phyloP scores from a whole-genome alignment of 805 yeast genomes.

The Nakazawaea laoshanensis region DNA sequence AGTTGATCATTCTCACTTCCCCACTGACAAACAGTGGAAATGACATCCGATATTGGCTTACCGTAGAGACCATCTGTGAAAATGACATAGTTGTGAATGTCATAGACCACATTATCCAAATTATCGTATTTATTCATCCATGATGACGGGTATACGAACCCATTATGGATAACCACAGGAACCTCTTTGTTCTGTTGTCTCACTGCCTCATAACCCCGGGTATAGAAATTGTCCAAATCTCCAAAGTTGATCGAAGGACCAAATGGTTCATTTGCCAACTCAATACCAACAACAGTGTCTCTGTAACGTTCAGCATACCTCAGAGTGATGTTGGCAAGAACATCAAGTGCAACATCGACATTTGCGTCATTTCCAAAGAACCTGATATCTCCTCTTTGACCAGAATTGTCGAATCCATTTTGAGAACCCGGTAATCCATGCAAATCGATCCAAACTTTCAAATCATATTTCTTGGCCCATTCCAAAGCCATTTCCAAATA shows the following conservation, averaged over 20 bases:
- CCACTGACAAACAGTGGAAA: slow-evolving; percentile 42
- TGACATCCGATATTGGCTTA: slow-evolving; percentile 50
- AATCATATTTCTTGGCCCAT: slow-evolving; percentile 57
- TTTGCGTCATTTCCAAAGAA: slow-evolving; percentile 46
- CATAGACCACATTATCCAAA: slow-evolving; percentile 56
- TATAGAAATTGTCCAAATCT: slow-evolving; percentile 29
- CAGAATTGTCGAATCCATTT: slow-evolving; percentile 81
- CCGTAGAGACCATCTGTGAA: slow-evolving; percentile 56
- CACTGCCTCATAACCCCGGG: slow-evolving; percentile 32
- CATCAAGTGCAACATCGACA: slow-evolving; percentile 39
- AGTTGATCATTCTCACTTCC: slow-evolving; percentile 32
- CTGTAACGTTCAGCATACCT: slow-evolving; percentile 39
- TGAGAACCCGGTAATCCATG: slow-evolving; percentile 84
- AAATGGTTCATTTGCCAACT: slow-evolving; percentile 66
- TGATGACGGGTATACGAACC: slow-evolving; percentile 44
- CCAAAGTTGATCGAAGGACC: slow-evolving; percentile 40
- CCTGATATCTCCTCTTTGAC: slow-evolving; percentile 39
- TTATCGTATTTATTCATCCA: slow-evolving; percentile 41
- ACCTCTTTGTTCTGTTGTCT: slow-evolving; percentile 31
- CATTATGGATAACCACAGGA: slow-evolving; percentile 57
- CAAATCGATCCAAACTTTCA: slow-evolving; percentile 67
- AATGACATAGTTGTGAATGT: slow-evolving; percentile 91
- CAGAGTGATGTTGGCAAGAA: slow-evolving; percentile 38
- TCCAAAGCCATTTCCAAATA: slow-evolving; percentile 57
- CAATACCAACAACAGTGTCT: slow-evolving; percentile 59